Conservation (phyloP, 1,284 basidiomycete species). For the Austropuccinia psidii region DNA sequence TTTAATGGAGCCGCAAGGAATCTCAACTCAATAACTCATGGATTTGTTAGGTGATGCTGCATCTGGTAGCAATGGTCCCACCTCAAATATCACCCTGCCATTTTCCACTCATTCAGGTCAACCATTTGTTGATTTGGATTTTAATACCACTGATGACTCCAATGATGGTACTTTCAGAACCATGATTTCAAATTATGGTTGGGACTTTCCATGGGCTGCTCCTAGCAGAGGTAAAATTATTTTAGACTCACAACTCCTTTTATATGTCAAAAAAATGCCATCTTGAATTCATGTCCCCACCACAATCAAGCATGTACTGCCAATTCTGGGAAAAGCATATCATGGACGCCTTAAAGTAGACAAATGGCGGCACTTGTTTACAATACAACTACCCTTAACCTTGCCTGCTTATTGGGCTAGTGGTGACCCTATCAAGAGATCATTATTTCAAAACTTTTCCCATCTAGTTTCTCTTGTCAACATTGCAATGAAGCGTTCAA, state of each 20-base stretch:
- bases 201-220: not conserved
- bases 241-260: not conserved
- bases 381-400: conserved; percentile 32
- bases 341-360: conserved; percentile 38
- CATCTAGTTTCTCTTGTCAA: conserved; percentile 1
- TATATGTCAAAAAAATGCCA: not conserved
- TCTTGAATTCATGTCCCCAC: not conserved
- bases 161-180: not conserved
- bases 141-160: too few species aligned
- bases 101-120: too few species aligned
- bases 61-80: too few species aligned
- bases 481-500: not conserved
- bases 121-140: too few species aligned
- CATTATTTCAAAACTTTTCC: conserved; percentile 4
- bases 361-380: conserved; percentile 26
- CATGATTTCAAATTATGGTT: not conserved
- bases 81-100: too few species aligned
- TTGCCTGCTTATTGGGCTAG: not conserved
- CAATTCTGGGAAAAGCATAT: not conserved
- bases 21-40: not conserved
- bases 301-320: conserved; percentile 5
- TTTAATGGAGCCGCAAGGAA: not conserved
- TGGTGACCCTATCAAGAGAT: not conserved
- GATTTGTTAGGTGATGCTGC: not conserved
- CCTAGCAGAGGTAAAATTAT: not conserved